Percentiles rank a stretch among this genome's conserved stretches.
These are phyloP conservation scores for Paulownia fortunei DNA, from an alignment of 257 asterid genomes.

Conservation along the genomic window DNA sequence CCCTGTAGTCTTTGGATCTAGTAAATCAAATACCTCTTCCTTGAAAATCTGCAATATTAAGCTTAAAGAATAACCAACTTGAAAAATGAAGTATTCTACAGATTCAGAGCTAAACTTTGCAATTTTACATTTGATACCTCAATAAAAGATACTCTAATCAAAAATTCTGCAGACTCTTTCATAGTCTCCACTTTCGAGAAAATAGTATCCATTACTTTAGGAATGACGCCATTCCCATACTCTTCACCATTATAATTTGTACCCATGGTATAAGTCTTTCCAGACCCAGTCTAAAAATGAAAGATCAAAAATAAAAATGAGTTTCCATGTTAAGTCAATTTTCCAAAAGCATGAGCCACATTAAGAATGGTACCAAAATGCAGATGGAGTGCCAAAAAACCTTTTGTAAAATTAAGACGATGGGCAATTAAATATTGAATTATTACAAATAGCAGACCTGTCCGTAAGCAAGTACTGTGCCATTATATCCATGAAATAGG, in stretches of 20 bases:
- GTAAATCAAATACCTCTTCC: conserved; percentile 93
- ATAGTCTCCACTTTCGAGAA: conserved; percentile 65
- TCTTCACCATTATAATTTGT: conserved; percentile 96
- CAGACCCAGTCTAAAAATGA: conserved; percentile 85
- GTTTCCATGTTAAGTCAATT: neutral
- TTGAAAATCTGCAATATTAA: conserved; percentile 75
- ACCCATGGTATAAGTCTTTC: conserved; percentile 98
- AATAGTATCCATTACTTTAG: conserved; percentile 85
- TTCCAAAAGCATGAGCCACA: neutral
- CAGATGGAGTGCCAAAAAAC: neutral
- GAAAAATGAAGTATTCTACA: neutral
- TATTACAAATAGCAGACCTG: conserved; percentile 54
- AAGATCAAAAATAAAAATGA: conserved; percentile 14
- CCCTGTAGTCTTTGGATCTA: conserved; percentile 64
- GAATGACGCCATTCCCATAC: conserved; percentile 73
- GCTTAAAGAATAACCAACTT: conserved; percentile 6
- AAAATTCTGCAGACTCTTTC: conserved; percentile 72
- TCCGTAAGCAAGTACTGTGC: conserved; percentile 97
- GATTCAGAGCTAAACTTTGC: neutral
- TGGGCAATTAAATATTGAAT: neutral
- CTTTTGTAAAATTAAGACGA: neutral
- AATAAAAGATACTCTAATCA: conserved; percentile 88
- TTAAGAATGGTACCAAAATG: neutral
- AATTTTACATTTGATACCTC: conserved; percentile 61
- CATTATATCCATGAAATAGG: conserved; percentile 82